Conservation (phyloP, 805 yeast species). For the Metschnikowia noctiluminum region DNA sequence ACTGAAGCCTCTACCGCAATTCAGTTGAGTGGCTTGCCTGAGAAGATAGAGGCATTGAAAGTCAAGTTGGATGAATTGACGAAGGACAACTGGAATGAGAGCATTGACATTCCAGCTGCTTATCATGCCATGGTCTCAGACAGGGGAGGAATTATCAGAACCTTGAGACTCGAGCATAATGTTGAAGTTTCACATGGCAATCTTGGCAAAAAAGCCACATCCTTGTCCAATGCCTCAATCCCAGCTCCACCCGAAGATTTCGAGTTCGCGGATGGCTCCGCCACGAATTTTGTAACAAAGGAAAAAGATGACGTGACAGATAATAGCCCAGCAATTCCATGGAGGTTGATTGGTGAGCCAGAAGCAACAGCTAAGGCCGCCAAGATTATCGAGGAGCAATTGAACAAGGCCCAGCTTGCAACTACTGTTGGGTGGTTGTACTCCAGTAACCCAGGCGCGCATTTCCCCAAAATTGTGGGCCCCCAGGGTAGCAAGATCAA, state of each 20-base stretch:
- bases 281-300: conserved; percentile 44
- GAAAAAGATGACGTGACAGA: conserved; percentile 20
- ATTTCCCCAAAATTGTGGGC: conserved; percentile 67
- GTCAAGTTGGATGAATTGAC: conserved; percentile 58
- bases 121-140: conserved; percentile 62
- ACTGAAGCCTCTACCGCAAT: conserved; percentile 50
- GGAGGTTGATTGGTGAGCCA: conserved; percentile 62
- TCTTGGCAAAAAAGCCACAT: conserved; percentile 46
- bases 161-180: conserved; percentile 47
- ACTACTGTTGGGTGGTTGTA: conserved; percentile 60
- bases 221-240: conserved; percentile 41
- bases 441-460: conserved; percentile 44
- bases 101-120: conserved; percentile 54
- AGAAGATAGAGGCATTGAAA: conserved; percentile 59
- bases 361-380: conserved; percentile 52
- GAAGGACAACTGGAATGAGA: conserved; percentile 54
- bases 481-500: conserved; percentile 69
- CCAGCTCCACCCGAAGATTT: conserved; percentile 49
- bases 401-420: conserved; percentile 46
- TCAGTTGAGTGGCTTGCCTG: conserved; percentile 63
- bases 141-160: conserved; percentile 60
- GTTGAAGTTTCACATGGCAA: conserved; percentile 62
- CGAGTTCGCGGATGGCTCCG: conserved; percentile 35
- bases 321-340: conserved; percentile 45
- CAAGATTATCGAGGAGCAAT: conserved; percentile 45